Evolutionary conservation across 176 grass and related monocot species (phyloP).

Genomic region (Juncus inflexus): DNA sequence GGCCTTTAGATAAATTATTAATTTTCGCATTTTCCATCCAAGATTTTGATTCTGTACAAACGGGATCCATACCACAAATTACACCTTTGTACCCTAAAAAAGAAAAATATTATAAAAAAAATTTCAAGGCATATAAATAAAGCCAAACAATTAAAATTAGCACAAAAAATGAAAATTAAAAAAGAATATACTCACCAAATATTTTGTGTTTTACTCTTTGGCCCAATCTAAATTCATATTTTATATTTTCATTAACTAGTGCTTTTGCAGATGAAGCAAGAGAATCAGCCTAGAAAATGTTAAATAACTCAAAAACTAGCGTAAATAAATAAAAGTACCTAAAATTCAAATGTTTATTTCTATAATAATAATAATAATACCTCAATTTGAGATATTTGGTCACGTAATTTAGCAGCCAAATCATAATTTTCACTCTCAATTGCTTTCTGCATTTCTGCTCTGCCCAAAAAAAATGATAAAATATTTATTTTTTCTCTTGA

Average conservation of each 20-base stretch:
- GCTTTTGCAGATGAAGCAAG: conserved; percentile 85
- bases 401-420: conserved; percentile 70
- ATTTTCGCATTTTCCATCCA: conserved; percentile 91
- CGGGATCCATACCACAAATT: conserved; percentile 98
- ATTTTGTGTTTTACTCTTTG: conserved; percentile 81
- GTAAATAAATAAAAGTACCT: not conserved
- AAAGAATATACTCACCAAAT: conserved; percentile 55
- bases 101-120: no score
- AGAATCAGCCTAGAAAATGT: conserved; percentile 64
- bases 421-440: conserved; percentile 85
- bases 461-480: conserved; percentile 43
- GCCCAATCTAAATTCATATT: conserved; percentile 92
- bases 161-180: conserved; percentile 25
- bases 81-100: conserved; percentile 89
- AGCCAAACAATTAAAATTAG: not conserved
- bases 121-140: no score
- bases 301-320: conserved; percentile 19
- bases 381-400: conserved; percentile 83
- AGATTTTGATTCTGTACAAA: conserved; percentile 89
- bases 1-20: conserved; percentile 68
- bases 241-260: conserved; percentile 64
- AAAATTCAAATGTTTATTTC: not conserved
- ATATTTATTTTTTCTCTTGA: conserved; percentile 9
- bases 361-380: conserved; percentile 37
- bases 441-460: conserved; percentile 93